Percentiles rank a stretch among this genome's conserved stretches.
Conservation (phyloP, 1,284 basidiomycete genomes). For the Irpex sp. region DNA sequence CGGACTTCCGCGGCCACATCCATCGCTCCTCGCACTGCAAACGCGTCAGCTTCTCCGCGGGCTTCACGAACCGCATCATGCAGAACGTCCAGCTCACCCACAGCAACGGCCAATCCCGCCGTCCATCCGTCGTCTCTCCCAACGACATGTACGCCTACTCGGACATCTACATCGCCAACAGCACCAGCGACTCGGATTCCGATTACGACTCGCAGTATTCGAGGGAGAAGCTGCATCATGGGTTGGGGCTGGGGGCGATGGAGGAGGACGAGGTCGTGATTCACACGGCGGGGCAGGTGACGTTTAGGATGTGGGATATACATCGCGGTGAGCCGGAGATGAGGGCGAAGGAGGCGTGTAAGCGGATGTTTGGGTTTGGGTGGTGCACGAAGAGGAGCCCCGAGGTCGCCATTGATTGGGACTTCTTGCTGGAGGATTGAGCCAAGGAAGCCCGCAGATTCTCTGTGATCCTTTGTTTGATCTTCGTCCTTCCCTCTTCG, state of each 20-base stretch:
- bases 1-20: constrained; percentile 70
- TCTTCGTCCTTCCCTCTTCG: background rate
- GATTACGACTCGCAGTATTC: constrained; percentile 18
- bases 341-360: constrained; percentile 54
- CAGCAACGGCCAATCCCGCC: constrained; percentile 21
- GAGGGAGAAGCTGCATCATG: constrained; percentile 13
- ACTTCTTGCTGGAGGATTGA: constrained; percentile 69
- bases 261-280: constrained; percentile 60
- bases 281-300: constrained; percentile 52
- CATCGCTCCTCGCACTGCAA: constrained; percentile 39
- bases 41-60: constrained; percentile 59
- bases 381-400: constrained; percentile 48
- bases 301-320: constrained; percentile 77
- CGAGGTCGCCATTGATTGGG: constrained; percentile 64
- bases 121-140: constrained; percentile 25
- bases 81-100: constrained; percentile 53
- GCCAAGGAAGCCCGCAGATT: background rate
- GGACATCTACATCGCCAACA: constrained; percentile 28
- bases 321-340: constrained; percentile 59
- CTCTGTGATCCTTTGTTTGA: background rate
- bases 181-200: background rate
- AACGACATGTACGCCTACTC: constrained; percentile 22
- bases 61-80: constrained; percentile 68
- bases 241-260: constrained; percentile 13
- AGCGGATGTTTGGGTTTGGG: constrained; percentile 54